Evolutionary conservation across 257 asterid genomes (phyloP), one percentile per base, ranked within the genome.

Genomic region (Paraleonurus japonicus): DNA sequence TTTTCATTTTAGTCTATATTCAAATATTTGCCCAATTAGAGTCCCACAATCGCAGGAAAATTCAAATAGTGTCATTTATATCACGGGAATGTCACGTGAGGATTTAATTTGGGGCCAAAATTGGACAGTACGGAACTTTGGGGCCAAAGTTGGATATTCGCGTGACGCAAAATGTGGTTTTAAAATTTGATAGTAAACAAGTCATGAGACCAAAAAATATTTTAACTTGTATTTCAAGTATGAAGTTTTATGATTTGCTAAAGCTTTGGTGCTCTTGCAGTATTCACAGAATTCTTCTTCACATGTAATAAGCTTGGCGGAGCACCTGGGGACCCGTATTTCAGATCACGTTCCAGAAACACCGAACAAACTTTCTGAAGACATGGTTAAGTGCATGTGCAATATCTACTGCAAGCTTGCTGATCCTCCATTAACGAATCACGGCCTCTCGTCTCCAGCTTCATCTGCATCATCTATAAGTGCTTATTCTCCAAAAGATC

Each of bases 341-440:
- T 86, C 95, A 0, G 99, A 92, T 83, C 98, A 87, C 45, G 47
- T 89, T 72, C 87, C 87, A 7, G 98, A 86, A 45, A 81, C 98
- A 28, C 97, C 98, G 4, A 95, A 86, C 80, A 88, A 76, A 78
- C 87, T 95, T 54, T 92, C 99, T 8, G 98, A 95, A 85, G 99
- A 95, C 24, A 95, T 95, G 98, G 84, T 95, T 41, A 95, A 84
- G 81, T 95, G 96, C 84, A 90, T 95, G 90, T 85, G 88, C 78
- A 79, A 83, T 48, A 88, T 95, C 74, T 95, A 88, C 71, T 86
- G 88, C 94, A 95, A 86, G 86, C 96, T 95, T 61, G 82, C 97
- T 20, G 94, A 92, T 75, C 96, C 97, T 7, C 87, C 91, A 32
- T 80, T 78, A 70, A 67, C 88, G 16, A 85, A 86, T 74, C 85